Percentiles rank a stretch among this genome's conserved stretches.
Conservation (phyloP, 306 rosid genomes). For the Crataegus laevigata region DNA sequence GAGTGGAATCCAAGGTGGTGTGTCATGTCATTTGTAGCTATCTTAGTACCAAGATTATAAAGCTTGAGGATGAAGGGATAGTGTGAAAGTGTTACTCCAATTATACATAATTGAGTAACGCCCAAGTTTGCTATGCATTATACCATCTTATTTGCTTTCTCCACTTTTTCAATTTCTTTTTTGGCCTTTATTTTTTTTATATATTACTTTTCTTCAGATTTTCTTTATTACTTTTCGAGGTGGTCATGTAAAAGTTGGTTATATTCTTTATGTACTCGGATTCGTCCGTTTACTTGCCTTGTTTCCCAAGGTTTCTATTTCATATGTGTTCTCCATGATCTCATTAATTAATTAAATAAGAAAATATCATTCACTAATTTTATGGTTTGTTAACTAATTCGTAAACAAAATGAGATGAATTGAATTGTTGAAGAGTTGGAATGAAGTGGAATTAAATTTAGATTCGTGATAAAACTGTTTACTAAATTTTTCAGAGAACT, state of each 20-base stretch:
- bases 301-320: background rate
- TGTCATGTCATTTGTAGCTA: background rate
- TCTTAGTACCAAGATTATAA: background rate
- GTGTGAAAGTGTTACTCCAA: conserved; percentile 1
- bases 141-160: background rate
- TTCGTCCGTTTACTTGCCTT: background rate
- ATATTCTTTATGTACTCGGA: background rate
- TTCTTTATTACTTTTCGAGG: background rate
- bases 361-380: too few relatives aligned
- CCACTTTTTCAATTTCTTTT: background rate
- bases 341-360: too few relatives aligned
- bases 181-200: background rate
- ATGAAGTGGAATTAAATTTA: too few relatives aligned
- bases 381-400: too few relatives aligned
- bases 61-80: background rate
- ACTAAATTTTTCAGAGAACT: too few relatives aligned
- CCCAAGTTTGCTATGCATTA: background rate
- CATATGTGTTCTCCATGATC: background rate
- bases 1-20: background rate
- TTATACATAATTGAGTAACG: background rate
- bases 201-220: background rate
- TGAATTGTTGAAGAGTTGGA: too few relatives aligned
- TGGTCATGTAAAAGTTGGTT: background rate
- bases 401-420: too few relatives aligned
- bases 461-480: too few relatives aligned